Evolutionary conservation across 805 yeast genomes (phyloP), one percentile per base, ranked within the genome.

Genomic region (Wickerhamiella vanderwaltii): DNA sequence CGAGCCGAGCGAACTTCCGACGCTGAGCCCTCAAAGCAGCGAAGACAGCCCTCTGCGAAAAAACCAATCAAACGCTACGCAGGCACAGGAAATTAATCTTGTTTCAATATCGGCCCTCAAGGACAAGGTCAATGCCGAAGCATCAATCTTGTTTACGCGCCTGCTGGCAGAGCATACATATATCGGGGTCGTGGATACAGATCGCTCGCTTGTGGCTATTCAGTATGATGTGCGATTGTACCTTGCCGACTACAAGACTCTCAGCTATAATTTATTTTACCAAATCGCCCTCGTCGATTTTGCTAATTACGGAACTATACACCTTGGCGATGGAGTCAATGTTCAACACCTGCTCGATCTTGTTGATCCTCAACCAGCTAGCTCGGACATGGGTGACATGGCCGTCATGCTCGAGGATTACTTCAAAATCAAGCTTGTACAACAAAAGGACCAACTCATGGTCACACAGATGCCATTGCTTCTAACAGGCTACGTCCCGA

Each of bases 391-490:
- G 5, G 53, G 57, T 24, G 62, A 57, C 0, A 80, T 82, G 87
- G 63, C 62, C 15, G 85, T 76, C 3, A 88, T 91, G 97, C 65
- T 81, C 30, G 53, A 61, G 4, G 96, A 87, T 50, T 91, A 91
- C 51, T 91, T 87, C 56, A 65, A 70, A 5, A 66, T 85, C 5
- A 59, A 52, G 16, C 50, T 43, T 1, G 51, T 55, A 1, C 65
- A 57, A 11, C 19, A 13, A 16, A 54, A 55, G 4, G 61, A 59
- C 6, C 17, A 23, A 16, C 36, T 42, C 4, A 48, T 48, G 9
- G 49, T 91, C 2, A 43, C 32, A 3, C 54, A 76, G 4, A 43
- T 91, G 1, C 98, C 98, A 0, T 58, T 87, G 54, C 57, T 91
- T 3, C 44, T 84, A 24, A 72, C 71, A 45, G 75, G 33, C 1